These are phyloP conservation scores for Xylaria longipes DNA, from an alignment of 495 filamentous ascomycete species.

Conservation along the genomic window DNA sequence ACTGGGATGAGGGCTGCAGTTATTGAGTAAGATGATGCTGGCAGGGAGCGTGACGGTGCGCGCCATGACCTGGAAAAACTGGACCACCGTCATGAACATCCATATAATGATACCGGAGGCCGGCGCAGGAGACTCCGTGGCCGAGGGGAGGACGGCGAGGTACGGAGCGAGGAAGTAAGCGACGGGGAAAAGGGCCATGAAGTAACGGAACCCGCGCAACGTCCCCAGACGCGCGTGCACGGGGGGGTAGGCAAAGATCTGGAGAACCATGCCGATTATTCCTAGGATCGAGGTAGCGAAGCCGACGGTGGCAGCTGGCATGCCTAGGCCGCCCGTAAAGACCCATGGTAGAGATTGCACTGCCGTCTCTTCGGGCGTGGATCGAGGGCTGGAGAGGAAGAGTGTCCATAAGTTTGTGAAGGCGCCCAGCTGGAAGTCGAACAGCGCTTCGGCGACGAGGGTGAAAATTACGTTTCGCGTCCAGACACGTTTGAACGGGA, in stretches of 20 bases:
- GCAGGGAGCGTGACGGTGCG: constrained; percentile 82
- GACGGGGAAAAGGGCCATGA: constrained; percentile 74
- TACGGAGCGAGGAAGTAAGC: constrained; percentile 76
- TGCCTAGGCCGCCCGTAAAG: constrained; percentile 82
- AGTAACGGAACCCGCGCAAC: constrained; percentile 69
- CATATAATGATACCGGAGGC: constrained; percentile 73
- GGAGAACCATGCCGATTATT: constrained; percentile 76
- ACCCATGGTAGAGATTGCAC: constrained; percentile 60
- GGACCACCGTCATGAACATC: constrained; percentile 69
- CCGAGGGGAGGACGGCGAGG: constrained; percentile 71
- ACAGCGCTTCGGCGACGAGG: constrained; percentile 69
- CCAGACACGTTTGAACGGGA: constrained; percentile 79
- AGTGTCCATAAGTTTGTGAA: constrained; percentile 86
- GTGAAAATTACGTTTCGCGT: constrained; percentile 75
- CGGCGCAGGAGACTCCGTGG: constrained; percentile 62
- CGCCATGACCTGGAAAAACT: constrained; percentile 75
- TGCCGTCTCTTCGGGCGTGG: constrained; percentile 50
- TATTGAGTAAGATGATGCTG: constrained; percentile 80
- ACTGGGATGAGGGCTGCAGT: constrained; percentile 79
- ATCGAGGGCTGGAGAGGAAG: constrained; percentile 80
- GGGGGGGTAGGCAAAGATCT: constrained; percentile 76
- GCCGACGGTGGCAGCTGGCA: constrained; percentile 76
- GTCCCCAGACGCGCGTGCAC: constrained; percentile 73
- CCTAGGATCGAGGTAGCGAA: constrained; percentile 80
- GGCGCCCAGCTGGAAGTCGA: constrained; percentile 79